A percentile compares a stretch with the other conserved stretches of the same genome.
These are phyloP conservation scores for Ogataea angusta DNA, from an alignment of 805 yeast genomes.

Conservation along the genomic window DNA sequence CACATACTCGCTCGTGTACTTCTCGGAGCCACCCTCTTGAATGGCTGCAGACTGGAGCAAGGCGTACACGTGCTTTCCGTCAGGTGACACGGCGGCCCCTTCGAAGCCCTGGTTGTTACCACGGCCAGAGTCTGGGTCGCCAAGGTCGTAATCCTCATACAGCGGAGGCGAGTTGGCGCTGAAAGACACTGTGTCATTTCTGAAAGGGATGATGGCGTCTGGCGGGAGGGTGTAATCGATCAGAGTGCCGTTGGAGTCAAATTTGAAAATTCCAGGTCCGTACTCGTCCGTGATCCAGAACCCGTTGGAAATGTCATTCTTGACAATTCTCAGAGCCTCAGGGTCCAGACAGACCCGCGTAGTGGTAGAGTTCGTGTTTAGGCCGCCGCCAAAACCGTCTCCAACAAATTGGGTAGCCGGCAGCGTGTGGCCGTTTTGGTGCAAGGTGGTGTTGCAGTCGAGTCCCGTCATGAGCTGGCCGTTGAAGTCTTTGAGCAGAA, in stretches of 20 bases:
- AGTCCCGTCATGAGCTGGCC: conserved; percentile 30
- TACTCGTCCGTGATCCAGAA: conserved; percentile 35
- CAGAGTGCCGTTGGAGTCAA: conserved; percentile 26
- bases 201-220: conserved; percentile 29
- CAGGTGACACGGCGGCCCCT: conserved; percentile 31
- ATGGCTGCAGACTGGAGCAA: conserved; percentile 30
- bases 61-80: conserved; percentile 28
- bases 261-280: conserved; percentile 32
- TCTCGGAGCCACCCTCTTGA: conserved; percentile 33
- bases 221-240: conserved; percentile 30
- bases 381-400: conserved; percentile 31
- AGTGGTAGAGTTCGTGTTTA: conserved; percentile 19
- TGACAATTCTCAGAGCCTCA: conserved; percentile 28
- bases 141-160: conserved; percentile 23
- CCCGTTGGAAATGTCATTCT: conserved; percentile 31
- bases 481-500: conserved; percentile 30
- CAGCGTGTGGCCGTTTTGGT: conserved; percentile 23
- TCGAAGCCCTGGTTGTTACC: conserved; percentile 33
- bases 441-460: conserved; percentile 29
- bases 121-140: conserved; percentile 31
- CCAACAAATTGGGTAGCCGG: conserved; percentile 30
- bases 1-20: conserved; percentile 19
- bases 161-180: conserved; percentile 30
- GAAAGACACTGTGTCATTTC: conserved; percentile 22
- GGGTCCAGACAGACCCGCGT: conserved; percentile 32